A percentile compares a stretch with the other conserved stretches of the same genome.
These are phyloP conservation scores for Ammopiptanthus mongolicus DNA, from an alignment of 306 rosid genomes.

Conservation along the genomic window DNA sequence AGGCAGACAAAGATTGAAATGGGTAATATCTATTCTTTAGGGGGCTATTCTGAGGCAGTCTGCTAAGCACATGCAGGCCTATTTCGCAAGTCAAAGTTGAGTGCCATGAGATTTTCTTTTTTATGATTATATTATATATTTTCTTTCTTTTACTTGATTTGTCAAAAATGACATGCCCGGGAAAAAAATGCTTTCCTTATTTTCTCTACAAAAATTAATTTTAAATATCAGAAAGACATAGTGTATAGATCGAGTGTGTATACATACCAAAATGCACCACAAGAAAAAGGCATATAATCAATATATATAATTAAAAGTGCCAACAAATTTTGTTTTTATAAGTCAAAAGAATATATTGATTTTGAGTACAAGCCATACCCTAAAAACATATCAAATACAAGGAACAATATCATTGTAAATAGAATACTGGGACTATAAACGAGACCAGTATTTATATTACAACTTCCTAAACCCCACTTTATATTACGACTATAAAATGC, in stretches of 20 bases:
- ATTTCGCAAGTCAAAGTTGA: constrained; percentile 39
- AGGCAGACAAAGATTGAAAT: neutral
- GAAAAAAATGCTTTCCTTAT: neutral
- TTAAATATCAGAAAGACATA: neutral
- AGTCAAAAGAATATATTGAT: no score
- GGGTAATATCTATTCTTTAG: neutral
- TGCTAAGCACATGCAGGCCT: constrained; percentile 33
- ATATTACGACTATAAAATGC: no score
- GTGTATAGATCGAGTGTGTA: no score
- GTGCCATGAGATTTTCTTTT: constrained; percentile 8
- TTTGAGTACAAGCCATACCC: no score
- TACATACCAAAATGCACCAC: neutral
- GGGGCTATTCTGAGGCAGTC: neutral
- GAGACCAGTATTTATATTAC: no score
- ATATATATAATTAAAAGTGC: neutral
- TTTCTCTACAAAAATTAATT: neutral
- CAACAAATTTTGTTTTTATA: no score
- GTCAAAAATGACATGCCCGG: constrained; percentile 37
- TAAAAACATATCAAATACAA: no score
- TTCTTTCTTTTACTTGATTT: neutral
- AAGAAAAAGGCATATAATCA: neutral
- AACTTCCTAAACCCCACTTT: no score
- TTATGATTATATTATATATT: neutral
- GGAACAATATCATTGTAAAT: no score
- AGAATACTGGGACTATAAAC: no score